Conservation (phyloP, 1,284 basidiomycete genomes). For the Tilletia walkeri region DNA sequence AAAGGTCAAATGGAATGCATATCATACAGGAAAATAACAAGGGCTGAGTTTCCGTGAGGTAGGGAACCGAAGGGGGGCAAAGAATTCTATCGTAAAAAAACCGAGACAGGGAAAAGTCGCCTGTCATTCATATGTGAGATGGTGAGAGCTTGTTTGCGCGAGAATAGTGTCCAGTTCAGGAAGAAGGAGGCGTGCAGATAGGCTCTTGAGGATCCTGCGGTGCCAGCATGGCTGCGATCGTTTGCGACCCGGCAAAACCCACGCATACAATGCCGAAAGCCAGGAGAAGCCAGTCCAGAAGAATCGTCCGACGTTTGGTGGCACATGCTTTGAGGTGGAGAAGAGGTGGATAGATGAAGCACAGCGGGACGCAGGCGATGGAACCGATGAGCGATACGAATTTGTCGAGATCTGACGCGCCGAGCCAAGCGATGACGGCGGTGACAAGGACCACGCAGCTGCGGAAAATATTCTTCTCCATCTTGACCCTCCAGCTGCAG, state of each 20-base stretch:
- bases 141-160: no score
- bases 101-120: no score
- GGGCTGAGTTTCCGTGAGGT: no score
- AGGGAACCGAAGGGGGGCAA: no score
- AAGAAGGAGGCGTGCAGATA: not conserved
- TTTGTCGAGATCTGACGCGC: constrained; percentile 89
- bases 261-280: constrained; percentile 80
- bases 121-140: no score
- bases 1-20: no score
- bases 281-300: constrained; percentile 74
- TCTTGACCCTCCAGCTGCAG: constrained; percentile 59
- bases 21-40: no score
- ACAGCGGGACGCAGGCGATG: constrained; percentile 90
- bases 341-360: constrained; percentile 88
- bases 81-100: no score
- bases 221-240: constrained; percentile 58
- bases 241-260: constrained; percentile 78
- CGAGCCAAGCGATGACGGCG: constrained; percentile 74
- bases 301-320: constrained; percentile 68
- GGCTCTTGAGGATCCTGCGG: constrained; percentile 8
- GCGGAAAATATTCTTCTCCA: constrained; percentile 91
- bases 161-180: not conserved
- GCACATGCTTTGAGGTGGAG: constrained; percentile 87
- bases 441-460: constrained; percentile 73
- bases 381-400: constrained; percentile 92